Percentiles rank a stretch among this genome's conserved stretches.
These are phyloP conservation scores for Cyberlindnera suaveolens DNA, from an alignment of 805 yeast genomes.

Conservation along the genomic window DNA sequence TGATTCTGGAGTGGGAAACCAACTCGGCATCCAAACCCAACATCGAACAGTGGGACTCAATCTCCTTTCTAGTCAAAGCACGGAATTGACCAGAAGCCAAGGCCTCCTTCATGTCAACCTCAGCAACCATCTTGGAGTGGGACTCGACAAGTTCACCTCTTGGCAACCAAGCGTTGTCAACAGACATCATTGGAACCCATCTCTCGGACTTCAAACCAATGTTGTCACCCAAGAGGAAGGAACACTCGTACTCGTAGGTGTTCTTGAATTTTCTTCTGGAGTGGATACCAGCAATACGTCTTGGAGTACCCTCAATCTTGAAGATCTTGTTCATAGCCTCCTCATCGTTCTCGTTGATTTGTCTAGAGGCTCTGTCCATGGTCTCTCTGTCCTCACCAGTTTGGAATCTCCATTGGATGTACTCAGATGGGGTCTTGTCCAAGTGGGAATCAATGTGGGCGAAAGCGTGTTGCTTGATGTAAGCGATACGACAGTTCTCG, in stretches of 20 bases:
- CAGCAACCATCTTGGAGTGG: slow-evolving; percentile 98
- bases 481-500: slow-evolving; percentile 99
- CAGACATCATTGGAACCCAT: slow-evolving; percentile 99
- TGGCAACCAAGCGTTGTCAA: slow-evolving; percentile 99
- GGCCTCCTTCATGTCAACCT: slow-evolving; percentile 99
- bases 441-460: slow-evolving; percentile 98
- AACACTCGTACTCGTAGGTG: slow-evolving; percentile 99
- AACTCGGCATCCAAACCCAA: slow-evolving; percentile 98
- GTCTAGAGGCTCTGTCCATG: slow-evolving; percentile 99
- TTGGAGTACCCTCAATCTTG: slow-evolving; percentile 97
- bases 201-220: slow-evolving; percentile 98
- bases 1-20: slow-evolving; percentile 99
- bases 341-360: slow-evolving; percentile 94
- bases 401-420: slow-evolving; percentile 99
- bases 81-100: slow-evolving; percentile 99
- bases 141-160: slow-evolving; percentile 97
- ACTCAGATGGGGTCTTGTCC: slow-evolving; percentile 99
- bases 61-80: slow-evolving; percentile 99
- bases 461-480: slow-evolving; percentile 99
- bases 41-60: slow-evolving; percentile 97
- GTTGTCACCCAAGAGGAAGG: slow-evolving; percentile 97
- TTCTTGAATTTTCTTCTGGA: slow-evolving; percentile 99
- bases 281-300: slow-evolving; percentile 92
- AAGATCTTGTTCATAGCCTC: slow-evolving; percentile 98
- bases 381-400: slow-evolving; percentile 99